A percentile compares a stretch with the other conserved stretches of the same genome.
These are phyloP conservation scores for Dendryphion nanum DNA, from an alignment of 2,329 filamentous ascomycete species.

Conservation along the genomic window DNA sequence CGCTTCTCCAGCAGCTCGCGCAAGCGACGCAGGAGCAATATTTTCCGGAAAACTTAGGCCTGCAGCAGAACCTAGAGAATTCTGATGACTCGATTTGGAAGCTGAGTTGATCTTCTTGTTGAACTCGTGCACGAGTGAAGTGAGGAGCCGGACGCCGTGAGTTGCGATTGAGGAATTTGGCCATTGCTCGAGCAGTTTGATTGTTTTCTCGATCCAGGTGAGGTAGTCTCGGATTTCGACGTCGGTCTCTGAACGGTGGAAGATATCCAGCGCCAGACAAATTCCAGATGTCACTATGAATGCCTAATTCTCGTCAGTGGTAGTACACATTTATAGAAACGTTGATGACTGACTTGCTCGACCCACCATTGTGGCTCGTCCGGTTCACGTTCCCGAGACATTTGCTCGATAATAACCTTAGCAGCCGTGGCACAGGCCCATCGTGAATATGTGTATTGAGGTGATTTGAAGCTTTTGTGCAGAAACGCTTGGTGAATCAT, in stretches of 20 bases:
- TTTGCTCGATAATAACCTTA: conserved; percentile 41
- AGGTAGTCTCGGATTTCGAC: conserved; percentile 22
- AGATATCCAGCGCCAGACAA: conserved; percentile 27
- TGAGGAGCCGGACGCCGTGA: conserved; percentile 39
- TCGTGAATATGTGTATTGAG: conserved; percentile 43
- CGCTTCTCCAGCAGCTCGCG: conserved; percentile 8
- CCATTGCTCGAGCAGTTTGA: conserved; percentile 32
- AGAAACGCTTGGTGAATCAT: conserved; percentile 47
- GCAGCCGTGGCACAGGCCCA: conserved; percentile 44
- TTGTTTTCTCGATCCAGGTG: conserved; percentile 31
- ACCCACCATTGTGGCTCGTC: conserved; percentile 46
- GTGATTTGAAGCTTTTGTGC: conserved; percentile 42
- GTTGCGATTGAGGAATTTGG: conserved; percentile 40
- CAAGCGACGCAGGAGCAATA: conserved; percentile 7
- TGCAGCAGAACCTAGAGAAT: not conserved
- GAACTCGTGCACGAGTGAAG: conserved; percentile 33
- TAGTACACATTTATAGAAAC: not conserved
- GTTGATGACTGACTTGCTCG: conserved; percentile 21
- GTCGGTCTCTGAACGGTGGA: conserved; percentile 21
- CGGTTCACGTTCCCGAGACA: conserved; percentile 31
- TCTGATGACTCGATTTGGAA: conserved; percentile 3
- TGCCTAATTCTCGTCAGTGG: conserved; percentile 10
- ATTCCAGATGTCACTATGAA: conserved; percentile 32
- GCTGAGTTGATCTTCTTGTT: conserved; percentile 19
- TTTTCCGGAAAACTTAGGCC: conserved; percentile 7